phyloP scores from a whole-genome alignment of 495 filamentous ascomycete species.

The Lindgomyces ingoldianus region DNA sequence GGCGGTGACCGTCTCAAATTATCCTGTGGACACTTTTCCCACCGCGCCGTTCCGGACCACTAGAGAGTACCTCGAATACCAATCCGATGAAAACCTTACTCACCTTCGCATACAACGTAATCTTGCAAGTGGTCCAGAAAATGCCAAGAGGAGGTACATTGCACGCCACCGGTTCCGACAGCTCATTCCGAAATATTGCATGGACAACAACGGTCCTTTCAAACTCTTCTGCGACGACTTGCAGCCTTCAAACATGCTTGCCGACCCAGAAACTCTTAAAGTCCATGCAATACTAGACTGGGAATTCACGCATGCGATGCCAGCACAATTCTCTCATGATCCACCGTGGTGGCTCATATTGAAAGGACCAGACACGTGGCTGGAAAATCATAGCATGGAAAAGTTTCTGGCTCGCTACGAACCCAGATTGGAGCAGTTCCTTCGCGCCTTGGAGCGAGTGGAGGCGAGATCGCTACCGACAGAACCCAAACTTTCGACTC shows the following conservation, averaged over 20 bases:
- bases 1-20: slow-evolving; percentile 1
- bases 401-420: slow-evolving; percentile 18
- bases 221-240: slow-evolving; percentile 23
- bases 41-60: slow-evolving; percentile 42
- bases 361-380: slow-evolving; percentile 14
- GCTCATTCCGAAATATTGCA: slow-evolving; percentile 47
- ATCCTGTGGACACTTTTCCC: slow-evolving; percentile 37
- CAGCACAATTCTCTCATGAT: slow-evolving; percentile 7
- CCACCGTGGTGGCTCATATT: slow-evolving; percentile 21
- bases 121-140: slow-evolving; percentile 41
- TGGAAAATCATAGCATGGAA: slow-evolving; percentile 10
- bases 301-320: slow-evolving; percentile 21
- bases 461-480: background rate
- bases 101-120: slow-evolving; percentile 48
- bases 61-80: slow-evolving; percentile 42
- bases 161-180: slow-evolving; percentile 45
- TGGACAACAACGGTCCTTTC: slow-evolving; percentile 40
- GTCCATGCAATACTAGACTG: slow-evolving; percentile 15
- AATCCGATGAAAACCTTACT: slow-evolving; percentile 41
- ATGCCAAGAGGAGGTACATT: slow-evolving; percentile 43
- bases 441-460: slow-evolving; percentile 8
- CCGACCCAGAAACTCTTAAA: slow-evolving; percentile 10
- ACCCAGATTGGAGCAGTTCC: slow-evolving; percentile 18
- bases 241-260: slow-evolving; percentile 20
- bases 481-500: slow-evolving; percentile 11